Conservation (phyloP, 345 rosid species). For the Rubroshorea leprosula region DNA sequence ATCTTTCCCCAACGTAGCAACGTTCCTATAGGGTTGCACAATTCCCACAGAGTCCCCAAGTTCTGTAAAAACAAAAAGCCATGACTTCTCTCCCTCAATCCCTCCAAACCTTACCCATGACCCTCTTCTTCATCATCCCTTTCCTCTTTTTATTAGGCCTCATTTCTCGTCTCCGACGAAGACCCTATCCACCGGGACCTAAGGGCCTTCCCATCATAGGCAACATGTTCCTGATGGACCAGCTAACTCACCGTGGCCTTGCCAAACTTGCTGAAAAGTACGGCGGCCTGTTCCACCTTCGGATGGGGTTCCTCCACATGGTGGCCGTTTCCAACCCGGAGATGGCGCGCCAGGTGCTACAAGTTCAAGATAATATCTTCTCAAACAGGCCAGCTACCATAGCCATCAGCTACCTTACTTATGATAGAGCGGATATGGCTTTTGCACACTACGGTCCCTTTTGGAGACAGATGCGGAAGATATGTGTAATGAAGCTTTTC, state of each 20-base stretch:
- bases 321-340: conserved; percentile 66
- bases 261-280: conserved; percentile 53
- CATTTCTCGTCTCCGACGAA: conserved; percentile 30
- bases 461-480: conserved; percentile 97
- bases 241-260: conserved; percentile 85
- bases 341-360: conserved; percentile 69
- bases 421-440: conserved; percentile 92
- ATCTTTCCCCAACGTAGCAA: conserved; percentile 20
- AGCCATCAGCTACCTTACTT: conserved; percentile 80
- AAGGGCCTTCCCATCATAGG: conserved; percentile 80
- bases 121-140: conserved; percentile 30
- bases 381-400: conserved; percentile 84
- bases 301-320: conserved; percentile 74
- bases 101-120: conserved; percentile 24
- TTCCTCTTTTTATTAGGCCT: conserved; percentile 37
- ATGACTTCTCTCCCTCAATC: conserved; percentile 32
- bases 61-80: background rate
- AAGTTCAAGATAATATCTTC: conserved; percentile 78
- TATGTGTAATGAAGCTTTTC: conserved; percentile 80
- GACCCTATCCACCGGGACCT: conserved; percentile 87
- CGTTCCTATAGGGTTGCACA: conserved; percentile 30
- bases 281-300: conserved; percentile 80
- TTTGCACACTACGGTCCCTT: conserved; percentile 95
- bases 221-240: conserved; percentile 86
- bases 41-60: background rate